Percentiles rank a stretch among this genome's conserved stretches.
Evolutionary conservation across 805 yeast species (phyloP).

Genomic region (Aciculoconidium aculeatum): DNA sequence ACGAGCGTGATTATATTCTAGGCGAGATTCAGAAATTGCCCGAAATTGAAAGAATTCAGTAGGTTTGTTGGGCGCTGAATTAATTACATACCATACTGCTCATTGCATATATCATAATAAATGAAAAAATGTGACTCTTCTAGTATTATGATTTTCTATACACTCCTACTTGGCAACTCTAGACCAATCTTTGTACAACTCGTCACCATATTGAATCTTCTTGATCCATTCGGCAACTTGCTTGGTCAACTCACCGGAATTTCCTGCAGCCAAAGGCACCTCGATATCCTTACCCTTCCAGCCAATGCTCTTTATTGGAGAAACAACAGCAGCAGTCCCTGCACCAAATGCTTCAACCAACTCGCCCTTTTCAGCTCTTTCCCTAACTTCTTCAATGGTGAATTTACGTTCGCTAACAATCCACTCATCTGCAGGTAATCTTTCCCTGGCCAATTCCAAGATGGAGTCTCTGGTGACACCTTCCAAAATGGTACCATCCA

Average conservation of each 20-base stretch:
- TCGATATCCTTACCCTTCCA: conserved; percentile 66
- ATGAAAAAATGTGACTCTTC: neutral
- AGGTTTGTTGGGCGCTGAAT: no score
- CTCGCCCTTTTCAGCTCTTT: conserved; percentile 72
- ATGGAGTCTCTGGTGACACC: conserved; percentile 96
- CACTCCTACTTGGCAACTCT: conserved; percentile 24
- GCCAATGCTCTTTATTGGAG: conserved; percentile 86
- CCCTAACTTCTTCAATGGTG: conserved; percentile 75
- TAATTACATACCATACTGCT: neutral
- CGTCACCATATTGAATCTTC: conserved; percentile 85
- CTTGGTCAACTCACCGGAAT: conserved; percentile 77
- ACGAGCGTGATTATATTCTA: conserved; percentile 77
- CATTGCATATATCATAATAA: neutral
- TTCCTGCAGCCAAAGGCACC: conserved; percentile 78
- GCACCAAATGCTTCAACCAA: conserved; percentile 93
- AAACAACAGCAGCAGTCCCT: conserved; percentile 96
- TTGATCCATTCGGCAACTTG: conserved; percentile 80
- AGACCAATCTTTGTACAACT: conserved; percentile 54
- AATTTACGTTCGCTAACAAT: conserved; percentile 74
- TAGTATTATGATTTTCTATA: neutral
- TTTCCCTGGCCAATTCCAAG: conserved; percentile 67
- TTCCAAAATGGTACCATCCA: conserved; percentile 94
- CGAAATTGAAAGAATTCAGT: conserved; percentile 43
- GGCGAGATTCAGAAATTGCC: conserved; percentile 70
- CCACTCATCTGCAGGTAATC: conserved; percentile 76